Evolutionary conservation across 768 basidiomycete genomes (phyloP), one percentile per base, ranked within the genome.

Genomic region (Panus rudis): DNA sequence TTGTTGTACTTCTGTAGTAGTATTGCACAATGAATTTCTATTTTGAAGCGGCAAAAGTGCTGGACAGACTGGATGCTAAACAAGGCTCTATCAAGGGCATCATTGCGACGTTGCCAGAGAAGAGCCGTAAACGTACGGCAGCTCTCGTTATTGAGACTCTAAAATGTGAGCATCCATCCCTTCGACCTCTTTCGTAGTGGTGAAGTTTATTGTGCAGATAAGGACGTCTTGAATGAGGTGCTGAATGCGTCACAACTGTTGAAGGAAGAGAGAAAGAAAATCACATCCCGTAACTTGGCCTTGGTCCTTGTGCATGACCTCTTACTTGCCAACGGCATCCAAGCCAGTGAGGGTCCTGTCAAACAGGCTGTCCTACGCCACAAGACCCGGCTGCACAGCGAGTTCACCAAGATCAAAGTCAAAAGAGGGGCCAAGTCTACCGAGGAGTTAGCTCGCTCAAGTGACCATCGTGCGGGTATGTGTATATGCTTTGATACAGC

Each of bases 61-160:
- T 97, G 54, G 91, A 94, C 59, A 82, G 81, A 52, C 73, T 97
- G 46, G 87, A 93, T 59, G 75, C 79, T 33, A 92, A 85, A 61
- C 74, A 91, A 62, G 92, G 92, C n/a, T 93, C 90, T 12, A 85
- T 97, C 57, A 92, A 94, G 58, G 77, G 92, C 42, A 63, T 91
- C 25, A 67, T 94, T 31, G 78, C 78, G 16, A 75, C 78, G 42
- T 68, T 92, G 22, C 78, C 85, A 21, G 78, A 82, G 58, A 81
- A 82, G 63, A 73, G 75, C 52, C 75, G 84, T 56, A 87, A 86
- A 57, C 72, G 90, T 41, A 83, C 81, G 4, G 76, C 88, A 25
- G 89, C 89, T 7, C 78, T 96, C 27, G 81, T 97, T 24, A 92
- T 98, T 42, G 90, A 96, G 67, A 94, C 92, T 0, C 68, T 98